Evolutionary conservation across 2,329 filamentous ascomycete species (phyloP).

Genomic region (Alternaria sp.): DNA sequence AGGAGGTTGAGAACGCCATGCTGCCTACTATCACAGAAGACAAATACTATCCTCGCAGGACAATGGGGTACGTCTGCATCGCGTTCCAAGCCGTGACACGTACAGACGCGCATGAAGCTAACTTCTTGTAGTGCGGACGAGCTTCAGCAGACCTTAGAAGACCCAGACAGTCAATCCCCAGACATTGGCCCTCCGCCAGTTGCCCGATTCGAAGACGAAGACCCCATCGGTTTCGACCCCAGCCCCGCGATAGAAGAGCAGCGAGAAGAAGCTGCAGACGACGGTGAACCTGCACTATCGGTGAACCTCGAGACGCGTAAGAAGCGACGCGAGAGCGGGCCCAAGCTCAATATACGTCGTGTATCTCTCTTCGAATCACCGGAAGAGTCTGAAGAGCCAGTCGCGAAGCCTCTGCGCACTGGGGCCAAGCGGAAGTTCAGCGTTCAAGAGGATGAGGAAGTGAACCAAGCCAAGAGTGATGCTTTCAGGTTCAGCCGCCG

Average conservation of each 20-base stretch:
- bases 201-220: slow-evolving; percentile 58
- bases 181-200: slow-evolving; percentile 68
- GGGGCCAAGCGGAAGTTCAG: slow-evolving; percentile 65
- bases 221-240: slow-evolving; percentile 55
- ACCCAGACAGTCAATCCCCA: slow-evolving; percentile 66
- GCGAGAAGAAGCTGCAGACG: slow-evolving; percentile 40
- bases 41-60: slow-evolving; percentile 70
- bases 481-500: slow-evolving; percentile 57
- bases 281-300: slow-evolving; percentile 48
- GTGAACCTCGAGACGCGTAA: slow-evolving; percentile 60
- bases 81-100: neutral
- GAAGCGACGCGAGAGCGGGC: slow-evolving; percentile 59
- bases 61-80: slow-evolving; percentile 65
- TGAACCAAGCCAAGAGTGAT: slow-evolving; percentile 39
- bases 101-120: slow-evolving; percentile 13
- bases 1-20: slow-evolving; percentile 58
- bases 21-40: slow-evolving; percentile 73
- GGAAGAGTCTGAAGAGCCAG: slow-evolving; percentile 39
- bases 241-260: slow-evolving; percentile 29
- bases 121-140: slow-evolving; percentile 61
- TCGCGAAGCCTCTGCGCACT: slow-evolving; percentile 47
- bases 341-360: slow-evolving; percentile 50
- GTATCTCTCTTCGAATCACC: slow-evolving; percentile 53
- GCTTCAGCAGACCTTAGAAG: slow-evolving; percentile 60
- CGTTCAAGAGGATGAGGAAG: slow-evolving; percentile 58